Conservation (phyloP, 2,329 filamentous ascomycete genomes). For the Xylariaceae sp. region DNA sequence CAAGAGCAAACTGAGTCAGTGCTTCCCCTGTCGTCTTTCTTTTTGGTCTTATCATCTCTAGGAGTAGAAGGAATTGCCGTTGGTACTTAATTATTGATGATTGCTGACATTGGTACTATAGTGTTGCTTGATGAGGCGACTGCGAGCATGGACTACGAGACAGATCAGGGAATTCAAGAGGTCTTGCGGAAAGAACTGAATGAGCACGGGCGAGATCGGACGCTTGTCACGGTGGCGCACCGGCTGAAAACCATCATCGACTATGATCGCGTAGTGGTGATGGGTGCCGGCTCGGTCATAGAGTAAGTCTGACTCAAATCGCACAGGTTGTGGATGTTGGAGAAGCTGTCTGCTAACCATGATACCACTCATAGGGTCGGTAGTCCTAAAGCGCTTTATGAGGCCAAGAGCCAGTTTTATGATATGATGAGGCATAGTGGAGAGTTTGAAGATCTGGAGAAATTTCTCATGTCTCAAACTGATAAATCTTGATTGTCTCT, state of each 20-base stretch:
- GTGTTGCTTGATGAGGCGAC: slow-evolving; percentile 55
- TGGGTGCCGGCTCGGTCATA: slow-evolving; percentile 48
- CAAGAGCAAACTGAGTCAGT: slow-evolving; percentile 42
- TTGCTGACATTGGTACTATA: background rate
- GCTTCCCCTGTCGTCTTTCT: background rate
- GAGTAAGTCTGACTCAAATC: slow-evolving; percentile 38
- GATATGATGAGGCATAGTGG: slow-evolving; percentile 53
- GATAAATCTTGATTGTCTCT: background rate
- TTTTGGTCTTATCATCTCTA: too few relatives aligned
- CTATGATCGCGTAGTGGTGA: slow-evolving; percentile 53
- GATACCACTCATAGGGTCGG: slow-evolving; percentile 34
- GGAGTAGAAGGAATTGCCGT: background rate
- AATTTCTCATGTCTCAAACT: slow-evolving; percentile 16
- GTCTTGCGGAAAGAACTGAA: slow-evolving; percentile 46
- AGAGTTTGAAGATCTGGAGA: slow-evolving; percentile 43
- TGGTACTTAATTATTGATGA: too few relatives aligned
- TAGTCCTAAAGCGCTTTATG: slow-evolving; percentile 43
- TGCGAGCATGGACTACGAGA: slow-evolving; percentile 54
- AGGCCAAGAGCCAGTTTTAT: slow-evolving; percentile 42
- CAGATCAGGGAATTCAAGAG: slow-evolving; percentile 50
- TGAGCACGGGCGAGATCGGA: slow-evolving; percentile 40
- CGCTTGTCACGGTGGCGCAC: slow-evolving; percentile 54
- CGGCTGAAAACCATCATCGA: slow-evolving; percentile 54
- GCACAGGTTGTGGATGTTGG: too few relatives aligned
- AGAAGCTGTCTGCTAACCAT: slow-evolving; percentile 11